Percentiles rank a stretch among this genome's conserved stretches.
Evolutionary conservation across 2,329 filamentous ascomycete species (phyloP).

Genomic region (Whalleya microplaca): DNA sequence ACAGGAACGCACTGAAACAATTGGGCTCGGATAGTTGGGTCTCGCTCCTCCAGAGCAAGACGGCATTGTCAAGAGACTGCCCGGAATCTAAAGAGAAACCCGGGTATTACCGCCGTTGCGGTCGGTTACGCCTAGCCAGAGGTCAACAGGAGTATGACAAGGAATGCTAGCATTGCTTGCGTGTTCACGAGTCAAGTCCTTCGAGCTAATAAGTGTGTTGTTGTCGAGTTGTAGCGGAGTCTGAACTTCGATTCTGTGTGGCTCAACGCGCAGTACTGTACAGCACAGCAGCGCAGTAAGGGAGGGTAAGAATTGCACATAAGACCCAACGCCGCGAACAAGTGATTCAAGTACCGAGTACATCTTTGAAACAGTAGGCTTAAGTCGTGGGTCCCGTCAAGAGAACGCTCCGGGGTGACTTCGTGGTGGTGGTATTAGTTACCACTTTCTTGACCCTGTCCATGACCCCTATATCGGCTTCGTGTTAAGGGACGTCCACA

Average conservation of each 20-base stretch:
- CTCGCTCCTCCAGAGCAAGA: background rate
- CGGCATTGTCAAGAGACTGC: background rate
- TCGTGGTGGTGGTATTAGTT: slow-evolving; percentile 23
- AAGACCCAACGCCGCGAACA: background rate
- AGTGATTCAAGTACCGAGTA: background rate
- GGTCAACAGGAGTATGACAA: background rate
- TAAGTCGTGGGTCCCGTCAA: background rate
- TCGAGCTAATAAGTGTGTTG: background rate
- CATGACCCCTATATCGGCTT: slow-evolving; percentile 26
- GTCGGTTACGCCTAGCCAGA: background rate
- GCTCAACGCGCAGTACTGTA: background rate
- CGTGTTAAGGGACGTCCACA: slow-evolving; percentile 25
- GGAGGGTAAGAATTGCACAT: background rate
- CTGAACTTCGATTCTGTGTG: background rate
- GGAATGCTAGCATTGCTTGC: background rate
- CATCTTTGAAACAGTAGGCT: background rate
- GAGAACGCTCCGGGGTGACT: slow-evolving; percentile 1
- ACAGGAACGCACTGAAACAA: background rate
- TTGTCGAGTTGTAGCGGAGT: background rate
- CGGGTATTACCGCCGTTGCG: background rate
- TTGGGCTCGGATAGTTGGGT: background rate
- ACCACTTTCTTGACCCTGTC: slow-evolving; percentile 26
- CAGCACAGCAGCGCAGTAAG: background rate
- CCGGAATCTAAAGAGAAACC: background rate
- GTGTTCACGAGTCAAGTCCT: background rate